phyloP scores from a whole-genome alignment of 805 yeast species.

The Saccharomycopsis sp. region DNA sequence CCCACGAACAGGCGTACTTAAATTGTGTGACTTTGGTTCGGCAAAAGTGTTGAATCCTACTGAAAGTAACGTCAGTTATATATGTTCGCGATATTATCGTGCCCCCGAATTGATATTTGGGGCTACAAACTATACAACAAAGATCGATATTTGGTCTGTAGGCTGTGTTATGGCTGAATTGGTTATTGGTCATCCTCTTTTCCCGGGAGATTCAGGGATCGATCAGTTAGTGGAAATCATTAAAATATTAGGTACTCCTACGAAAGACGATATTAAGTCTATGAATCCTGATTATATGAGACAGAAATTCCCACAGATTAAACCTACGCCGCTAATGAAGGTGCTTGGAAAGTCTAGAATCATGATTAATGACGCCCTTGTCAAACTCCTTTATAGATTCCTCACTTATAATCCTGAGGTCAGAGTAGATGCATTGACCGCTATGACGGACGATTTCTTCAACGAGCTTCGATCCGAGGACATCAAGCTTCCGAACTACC shows the following conservation, averaged over 20 bases:
- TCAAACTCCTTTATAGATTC: constrained; percentile 48
- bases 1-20: constrained; percentile 76
- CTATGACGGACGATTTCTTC: constrained; percentile 48
- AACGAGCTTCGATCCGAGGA: constrained; percentile 40
- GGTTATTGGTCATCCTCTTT: constrained; percentile 89
- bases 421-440: constrained; percentile 53
- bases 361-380: constrained; percentile 31
- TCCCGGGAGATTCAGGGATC: constrained; percentile 97
- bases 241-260: constrained; percentile 92
- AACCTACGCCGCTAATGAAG: constrained; percentile 52
- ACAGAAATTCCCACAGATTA: constrained; percentile 86
- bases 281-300: constrained; percentile 98
- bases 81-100: constrained; percentile 92
- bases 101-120: constrained; percentile 98
- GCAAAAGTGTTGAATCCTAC: constrained; percentile 85
- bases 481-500: constrained; percentile 17
- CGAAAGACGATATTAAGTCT: constrained; percentile 81
- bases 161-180: constrained; percentile 98
- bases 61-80: constrained; percentile 94
- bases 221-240: constrained; percentile 96
- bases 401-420: constrained; percentile 64
- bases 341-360: constrained; percentile 48
- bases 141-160: constrained; percentile 95
- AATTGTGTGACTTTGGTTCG: constrained; percentile 93
- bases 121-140: constrained; percentile 92